Evolutionary conservation across 257 asterid species (phyloP), one percentile per base, ranked within the genome.

Genomic region (Rauvolfia tetraphylla): DNA sequence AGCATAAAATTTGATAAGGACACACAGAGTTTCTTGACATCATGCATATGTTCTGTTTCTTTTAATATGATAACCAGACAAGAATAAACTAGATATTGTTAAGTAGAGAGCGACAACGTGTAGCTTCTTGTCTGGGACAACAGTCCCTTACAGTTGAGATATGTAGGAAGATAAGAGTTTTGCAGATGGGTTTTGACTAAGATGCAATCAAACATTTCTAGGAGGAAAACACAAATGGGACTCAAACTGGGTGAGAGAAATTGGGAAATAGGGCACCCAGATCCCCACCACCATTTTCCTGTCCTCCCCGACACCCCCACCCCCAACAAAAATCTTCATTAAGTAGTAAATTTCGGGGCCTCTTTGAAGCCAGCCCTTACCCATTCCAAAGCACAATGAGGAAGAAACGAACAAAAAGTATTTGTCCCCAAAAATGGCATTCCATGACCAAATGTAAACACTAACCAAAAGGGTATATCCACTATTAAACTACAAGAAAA

Each of bases 101-200:
- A 59, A 27, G 38, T 11, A 29, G 22, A 27, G 39, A 91, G 89
- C 84, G 14, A 9, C 0, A 10, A 27, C 0, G 38, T 29, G 39
- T 27, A 2, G 38, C 67, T 59, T 59, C 67, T n/a, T 14, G 2
- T n/a, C 22, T 4, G 22, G 39, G 22, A 29, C 15, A n/a, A 29
- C 1, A 23, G 11, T 1, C 20, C 7, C 25, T 58, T n/a, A n/a
- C 34, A 58, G 34, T 10, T 2, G 27, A 58, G 33, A 58, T 27
- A 58, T 58, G 65, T 25, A 58, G 65, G 9, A 25, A 12, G 65
- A 58, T 34, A 58, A 54, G 20, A 54, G 59, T 54, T 18, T 18
- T 18, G 27, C 20, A 6, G 3, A 56, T n/a, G 29, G 29, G 62
- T 56, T 56, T 56, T n/a, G 31, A n/a, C 12, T 5, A 56, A 56